Percentiles rank a stretch among this genome's conserved stretches.
Conservation (phyloP, 768 basidiomycete species). For the Lentinus tigrinus region DNA sequence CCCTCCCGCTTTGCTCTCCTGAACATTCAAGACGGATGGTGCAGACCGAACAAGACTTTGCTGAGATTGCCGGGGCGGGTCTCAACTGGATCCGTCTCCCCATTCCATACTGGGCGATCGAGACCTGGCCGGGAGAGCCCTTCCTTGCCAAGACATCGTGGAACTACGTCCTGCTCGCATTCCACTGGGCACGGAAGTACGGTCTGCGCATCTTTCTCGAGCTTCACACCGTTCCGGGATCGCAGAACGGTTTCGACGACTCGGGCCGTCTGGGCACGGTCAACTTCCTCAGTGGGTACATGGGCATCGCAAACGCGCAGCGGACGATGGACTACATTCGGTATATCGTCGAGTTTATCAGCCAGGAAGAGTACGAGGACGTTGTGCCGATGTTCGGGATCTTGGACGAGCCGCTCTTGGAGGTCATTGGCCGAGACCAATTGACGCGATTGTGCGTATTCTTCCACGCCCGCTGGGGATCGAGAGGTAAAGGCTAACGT, state of each 20-base stretch:
- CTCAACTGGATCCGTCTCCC: constrained; percentile 83
- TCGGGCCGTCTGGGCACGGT: constrained; percentile 58
- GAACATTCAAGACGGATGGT: no score
- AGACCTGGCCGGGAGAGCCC: constrained; percentile 68
- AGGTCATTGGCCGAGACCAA: constrained; percentile 50
- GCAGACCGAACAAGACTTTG: constrained; percentile 31
- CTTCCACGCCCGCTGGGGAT: neutral
- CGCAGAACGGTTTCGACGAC: constrained; percentile 73
- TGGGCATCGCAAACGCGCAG: constrained; percentile 87
- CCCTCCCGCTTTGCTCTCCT: no score
- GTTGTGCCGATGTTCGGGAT: constrained; percentile 64
- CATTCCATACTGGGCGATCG: constrained; percentile 85
- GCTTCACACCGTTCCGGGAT: constrained; percentile 76
- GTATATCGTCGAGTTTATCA: constrained; percentile 75
- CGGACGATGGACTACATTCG: constrained; percentile 76
- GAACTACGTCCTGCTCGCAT: constrained; percentile 74
- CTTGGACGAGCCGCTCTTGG: constrained; percentile 58
- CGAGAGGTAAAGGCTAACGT: neutral
- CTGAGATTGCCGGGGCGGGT: constrained; percentile 51
- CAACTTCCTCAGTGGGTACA: constrained; percentile 67
- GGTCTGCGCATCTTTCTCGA: constrained; percentile 81
- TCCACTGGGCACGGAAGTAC: constrained; percentile 87
- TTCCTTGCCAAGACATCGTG: constrained; percentile 73
- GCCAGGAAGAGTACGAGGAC: constrained; percentile 65
- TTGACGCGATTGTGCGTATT: constrained; percentile 56